A percentile compares a stretch with the other conserved stretches of the same genome.
These are phyloP conservation scores for Boletus rubroflammeus DNA, from an alignment of 768 basidiomycete species.

Conservation along the genomic window DNA sequence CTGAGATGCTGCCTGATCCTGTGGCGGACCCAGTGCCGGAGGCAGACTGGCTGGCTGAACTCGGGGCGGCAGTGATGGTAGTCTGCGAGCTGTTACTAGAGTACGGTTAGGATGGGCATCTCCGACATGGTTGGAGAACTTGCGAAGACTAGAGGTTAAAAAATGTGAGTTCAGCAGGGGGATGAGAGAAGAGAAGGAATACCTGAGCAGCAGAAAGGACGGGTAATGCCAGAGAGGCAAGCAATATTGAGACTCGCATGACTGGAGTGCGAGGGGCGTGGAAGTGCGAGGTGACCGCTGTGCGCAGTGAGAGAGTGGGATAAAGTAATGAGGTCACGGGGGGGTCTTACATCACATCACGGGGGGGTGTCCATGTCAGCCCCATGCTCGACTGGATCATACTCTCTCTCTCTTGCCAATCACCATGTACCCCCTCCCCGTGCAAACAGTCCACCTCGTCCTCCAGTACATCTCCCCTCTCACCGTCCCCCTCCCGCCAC, in stretches of 20 bases:
- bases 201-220: constrained; percentile 33
- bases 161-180: neutral
- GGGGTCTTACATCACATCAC: constrained; percentile 6
- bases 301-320: constrained; percentile 6
- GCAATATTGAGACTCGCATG: constrained; percentile 33
- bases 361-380: constrained; percentile 17
- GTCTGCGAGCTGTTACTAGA: constrained; percentile 40
- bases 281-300: neutral
- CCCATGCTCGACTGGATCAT: neutral
- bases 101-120: constrained; percentile 40
- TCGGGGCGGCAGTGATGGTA: constrained; percentile 46
- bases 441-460: constrained; percentile 42
- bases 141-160: constrained; percentile 36
- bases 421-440: constrained; percentile 34
- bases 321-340: constrained; percentile 9
- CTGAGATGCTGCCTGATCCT: constrained; percentile 22
- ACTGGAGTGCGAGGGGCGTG: neutral
- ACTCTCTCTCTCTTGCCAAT: neutral
- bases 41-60: constrained; percentile 23
- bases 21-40: constrained; percentile 19
- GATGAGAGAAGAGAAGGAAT: neutral
- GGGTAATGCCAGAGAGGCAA: constrained; percentile 30
- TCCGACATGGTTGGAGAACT: constrained; percentile 17
- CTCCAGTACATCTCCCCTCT: constrained; percentile 59
- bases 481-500: constrained; percentile 48